These are phyloP conservation scores for Penicillium sp. DNA, from an alignment of 2,329 filamentous ascomycete species.

Conservation along the genomic window DNA sequence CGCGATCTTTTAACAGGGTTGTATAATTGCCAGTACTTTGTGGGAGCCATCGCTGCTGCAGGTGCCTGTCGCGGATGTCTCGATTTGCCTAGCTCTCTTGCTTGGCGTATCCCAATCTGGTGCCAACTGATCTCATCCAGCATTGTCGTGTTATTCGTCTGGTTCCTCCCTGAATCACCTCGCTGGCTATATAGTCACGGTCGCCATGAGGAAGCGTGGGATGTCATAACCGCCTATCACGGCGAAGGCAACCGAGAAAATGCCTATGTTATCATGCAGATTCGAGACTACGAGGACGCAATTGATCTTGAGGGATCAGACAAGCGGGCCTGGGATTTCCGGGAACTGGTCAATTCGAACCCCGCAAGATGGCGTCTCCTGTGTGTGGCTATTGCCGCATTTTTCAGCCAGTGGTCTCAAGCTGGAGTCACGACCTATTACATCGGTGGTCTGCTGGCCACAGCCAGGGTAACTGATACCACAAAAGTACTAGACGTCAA, in stretches of 20 bases:
- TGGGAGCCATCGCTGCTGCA: constrained; percentile 60
- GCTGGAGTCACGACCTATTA: not conserved
- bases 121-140: not conserved
- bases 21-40: constrained; percentile 59
- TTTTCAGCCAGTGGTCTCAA: constrained; percentile 1
- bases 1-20: constrained; percentile 67
- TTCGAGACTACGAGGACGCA: constrained; percentile 42
- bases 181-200: not conserved
- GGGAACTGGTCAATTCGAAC: constrained; percentile 9
- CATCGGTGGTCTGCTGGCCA: not conserved
- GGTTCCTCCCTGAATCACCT: not conserved
- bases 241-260: not conserved
- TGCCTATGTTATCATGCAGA: constrained; percentile 23
- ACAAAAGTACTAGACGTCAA: not conserved
- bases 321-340: constrained; percentile 60
- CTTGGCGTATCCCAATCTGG: not conserved
- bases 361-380: not conserved
- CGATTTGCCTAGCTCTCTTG: constrained; percentile 44
- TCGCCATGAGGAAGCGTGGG: not conserved
- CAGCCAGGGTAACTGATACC: not conserved
- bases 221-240: not conserved
- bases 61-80: constrained; percentile 60
- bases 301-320: constrained; percentile 48
- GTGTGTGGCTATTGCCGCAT: not conserved
- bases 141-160: not conserved